These are phyloP conservation scores for Tetrahymena borealis DNA, from an alignment of 73 alveolate genomes.

Conservation along the genomic window DNA sequence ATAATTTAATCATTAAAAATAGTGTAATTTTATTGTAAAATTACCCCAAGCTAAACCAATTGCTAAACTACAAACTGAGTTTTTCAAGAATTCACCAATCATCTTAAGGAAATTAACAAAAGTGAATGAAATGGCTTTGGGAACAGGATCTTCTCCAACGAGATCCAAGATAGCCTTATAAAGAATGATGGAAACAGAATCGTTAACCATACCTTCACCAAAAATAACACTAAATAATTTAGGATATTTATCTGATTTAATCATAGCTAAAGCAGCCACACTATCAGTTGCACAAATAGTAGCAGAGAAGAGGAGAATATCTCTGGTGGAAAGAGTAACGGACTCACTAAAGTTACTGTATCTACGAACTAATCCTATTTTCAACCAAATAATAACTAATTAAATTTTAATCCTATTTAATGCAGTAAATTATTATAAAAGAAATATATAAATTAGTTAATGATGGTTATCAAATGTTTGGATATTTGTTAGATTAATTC, in stretches of 20 bases:
- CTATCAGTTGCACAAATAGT: constrained; percentile 88
- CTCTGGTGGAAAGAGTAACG: constrained; percentile 45
- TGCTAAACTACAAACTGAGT: constrained; percentile 23
- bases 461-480: too few relatives aligned
- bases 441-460: too few relatives aligned
- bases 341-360: neutral
- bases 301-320: constrained; percentile 71
- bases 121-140: neutral
- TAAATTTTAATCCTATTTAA: too few relatives aligned
- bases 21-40: neutral
- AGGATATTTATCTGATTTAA: constrained; percentile 78
- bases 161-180: constrained; percentile 14
- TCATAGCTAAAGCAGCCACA: constrained; percentile 84
- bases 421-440: too few relatives aligned
- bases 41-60: constrained; percentile 28
- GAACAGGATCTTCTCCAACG: constrained; percentile 4
- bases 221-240: constrained; percentile 80
- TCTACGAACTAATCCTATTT: neutral
- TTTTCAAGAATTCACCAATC: neutral
- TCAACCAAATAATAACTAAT: too few relatives aligned
- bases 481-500: too few relatives aligned
- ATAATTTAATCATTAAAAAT: neutral
- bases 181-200: constrained; percentile 91
- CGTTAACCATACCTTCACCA: constrained; percentile 94
- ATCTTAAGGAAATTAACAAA: neutral